These are phyloP conservation scores for Silene conica DNA, from an alignment of 148 eudicot genomes.

Conservation along the genomic window DNA sequence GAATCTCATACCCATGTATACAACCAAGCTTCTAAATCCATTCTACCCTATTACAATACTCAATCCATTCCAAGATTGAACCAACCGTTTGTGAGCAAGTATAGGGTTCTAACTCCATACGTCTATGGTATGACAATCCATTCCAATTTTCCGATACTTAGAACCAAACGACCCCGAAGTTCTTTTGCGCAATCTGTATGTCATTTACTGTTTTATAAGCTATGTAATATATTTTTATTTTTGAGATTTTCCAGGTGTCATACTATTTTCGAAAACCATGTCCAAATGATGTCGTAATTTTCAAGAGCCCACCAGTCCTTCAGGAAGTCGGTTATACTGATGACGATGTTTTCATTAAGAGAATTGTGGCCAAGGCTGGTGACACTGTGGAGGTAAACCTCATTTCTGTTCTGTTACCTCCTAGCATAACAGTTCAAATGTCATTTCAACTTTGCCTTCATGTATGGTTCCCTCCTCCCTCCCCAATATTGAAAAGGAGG, in stretches of 20 bases:
- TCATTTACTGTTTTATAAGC: background rate
- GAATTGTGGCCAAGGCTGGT: constrained; percentile 87
- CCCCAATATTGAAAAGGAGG: background rate
- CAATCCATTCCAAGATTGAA: too few species aligned
- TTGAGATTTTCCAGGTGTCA: constrained; percentile 62
- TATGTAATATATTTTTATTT: constrained; percentile 19
- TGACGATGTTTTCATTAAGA: constrained; percentile 89
- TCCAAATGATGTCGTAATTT: constrained; percentile 88
- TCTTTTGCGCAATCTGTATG: background rate
- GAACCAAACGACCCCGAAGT: too few species aligned
- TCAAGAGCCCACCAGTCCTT: constrained; percentile 89
- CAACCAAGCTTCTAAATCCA: too few species aligned
- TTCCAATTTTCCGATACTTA: too few species aligned
- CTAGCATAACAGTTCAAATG: background rate
- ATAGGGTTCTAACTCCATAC: too few species aligned
- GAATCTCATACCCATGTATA: too few species aligned
- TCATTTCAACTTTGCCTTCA: background rate
- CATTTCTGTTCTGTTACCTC: background rate
- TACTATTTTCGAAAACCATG: constrained; percentile 93
- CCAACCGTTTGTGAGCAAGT: too few species aligned
- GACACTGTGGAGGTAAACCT: constrained; percentile 76
- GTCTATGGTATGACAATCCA: too few species aligned
- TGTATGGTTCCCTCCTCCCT: background rate
- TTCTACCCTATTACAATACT: too few species aligned
- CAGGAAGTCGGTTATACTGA: constrained; percentile 86